Base-by-base conservation (phyloP, 2,329 filamentous ascomycete genomes). In the Coccinonectria pachysandricola region DNA sequence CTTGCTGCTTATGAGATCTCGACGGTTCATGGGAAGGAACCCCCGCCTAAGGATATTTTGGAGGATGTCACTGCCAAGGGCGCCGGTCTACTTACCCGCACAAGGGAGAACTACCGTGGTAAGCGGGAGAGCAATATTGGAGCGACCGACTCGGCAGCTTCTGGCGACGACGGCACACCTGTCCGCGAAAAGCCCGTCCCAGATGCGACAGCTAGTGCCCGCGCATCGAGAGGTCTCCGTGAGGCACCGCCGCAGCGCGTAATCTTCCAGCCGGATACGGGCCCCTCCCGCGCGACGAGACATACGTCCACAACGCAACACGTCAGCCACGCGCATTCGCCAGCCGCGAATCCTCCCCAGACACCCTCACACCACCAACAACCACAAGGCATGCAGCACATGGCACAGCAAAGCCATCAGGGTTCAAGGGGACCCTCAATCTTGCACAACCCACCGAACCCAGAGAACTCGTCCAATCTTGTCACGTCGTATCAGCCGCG, bases 61-160 rank as follows among this genome's bases (percentile, higher is more conserved):
- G 86, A 94, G 54, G 76, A 86, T 21, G 81, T 84, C 9, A 88
- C 84, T 6, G 86, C 85, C 6, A 91, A 87, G 53, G 83, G 85
- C 25, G 83, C 81, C 11, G 71, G 77, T 18, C 64, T 94, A n/a
- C 63, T 91, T 44, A 79, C 69, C 8, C 73, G 86, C 26, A 92
- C 83, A 1, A 49, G 81, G 11, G 83, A 88, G 42, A 91, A 85
- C 55, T 92, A 74, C 52, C 53, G 62, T 48, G 51, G 58, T 44
- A 59, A 64, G 54, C 43, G 62, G 45, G 53, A 59, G 28, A 57
- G 53, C 39, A 59, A 53, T 38, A 68, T 72, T 39, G 66, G 71
- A 26, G 50, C 51, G 6, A 61, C 71, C 9, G 71, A 77, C 24
- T 68, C 68, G 13, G 69, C 72, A 14, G 70, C 65, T 2, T 74